Percentiles rank a stretch among this genome's conserved stretches.
Evolutionary conservation across 2,329 filamentous ascomycete genomes (phyloP).

Genomic region (Paecilomyces sp.): DNA sequence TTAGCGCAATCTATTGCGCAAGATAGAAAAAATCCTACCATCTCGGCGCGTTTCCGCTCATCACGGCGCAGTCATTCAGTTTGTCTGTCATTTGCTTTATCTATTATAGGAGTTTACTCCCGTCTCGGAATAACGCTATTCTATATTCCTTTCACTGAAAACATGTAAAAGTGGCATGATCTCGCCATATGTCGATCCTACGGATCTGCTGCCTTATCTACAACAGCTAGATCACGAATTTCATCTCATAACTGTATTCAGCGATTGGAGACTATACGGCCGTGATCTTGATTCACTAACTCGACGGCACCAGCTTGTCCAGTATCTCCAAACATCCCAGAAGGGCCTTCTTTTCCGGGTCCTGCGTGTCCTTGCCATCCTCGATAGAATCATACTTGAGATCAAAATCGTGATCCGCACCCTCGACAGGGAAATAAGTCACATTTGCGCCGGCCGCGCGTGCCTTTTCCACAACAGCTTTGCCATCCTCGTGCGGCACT

Average conservation of each 20-base stretch:
- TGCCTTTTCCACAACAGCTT: background rate
- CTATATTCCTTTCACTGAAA: no score
- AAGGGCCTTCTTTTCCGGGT: background rate
- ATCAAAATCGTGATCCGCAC: slow-evolving; percentile 6
- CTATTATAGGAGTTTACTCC: no score
- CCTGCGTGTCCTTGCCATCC: background rate
- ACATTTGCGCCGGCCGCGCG: background rate
- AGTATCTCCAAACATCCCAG: background rate
- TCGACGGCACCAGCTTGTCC: background rate
- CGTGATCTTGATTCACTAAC: background rate
- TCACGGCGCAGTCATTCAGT: background rate
- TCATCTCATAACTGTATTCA: background rate
- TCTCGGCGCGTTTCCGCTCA: background rate
- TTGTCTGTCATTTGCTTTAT: background rate
- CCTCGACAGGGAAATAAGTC: slow-evolving; percentile 1
- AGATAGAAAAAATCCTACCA: background rate
- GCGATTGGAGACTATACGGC: background rate
- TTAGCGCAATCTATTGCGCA: background rate
- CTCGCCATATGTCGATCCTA: no score
- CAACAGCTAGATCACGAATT: background rate
- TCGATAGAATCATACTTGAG: background rate
- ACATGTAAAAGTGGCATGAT: no score
- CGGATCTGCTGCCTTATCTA: no score
- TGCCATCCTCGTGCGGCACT: background rate
- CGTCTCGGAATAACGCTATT: no score